Conservation (phyloP, 306 rosid species). For the Ziziphus jujuba region DNA sequence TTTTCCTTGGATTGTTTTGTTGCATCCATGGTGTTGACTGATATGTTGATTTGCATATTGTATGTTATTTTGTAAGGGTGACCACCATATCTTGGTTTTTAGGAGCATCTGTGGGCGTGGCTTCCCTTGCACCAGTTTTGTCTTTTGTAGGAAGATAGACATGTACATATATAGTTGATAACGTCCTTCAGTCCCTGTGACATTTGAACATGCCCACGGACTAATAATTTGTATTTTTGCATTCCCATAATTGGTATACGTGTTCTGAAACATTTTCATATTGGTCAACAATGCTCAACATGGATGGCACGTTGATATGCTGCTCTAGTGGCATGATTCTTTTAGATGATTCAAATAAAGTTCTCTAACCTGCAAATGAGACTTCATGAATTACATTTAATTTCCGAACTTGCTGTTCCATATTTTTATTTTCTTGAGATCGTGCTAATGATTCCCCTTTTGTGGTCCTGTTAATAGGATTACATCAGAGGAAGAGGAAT, state of each 20-base stretch:
- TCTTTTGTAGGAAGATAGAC: too few relatives aligned
- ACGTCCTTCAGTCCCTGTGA: neutral
- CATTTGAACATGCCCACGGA: neutral
- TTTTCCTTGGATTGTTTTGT: neutral
- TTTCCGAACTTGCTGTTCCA: neutral
- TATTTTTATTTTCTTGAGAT: neutral
- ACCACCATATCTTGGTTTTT: neutral
- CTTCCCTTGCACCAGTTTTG: neutral
- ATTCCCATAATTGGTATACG: neutral
- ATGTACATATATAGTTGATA: too few relatives aligned
- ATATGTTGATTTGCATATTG: neutral
- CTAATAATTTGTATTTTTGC: neutral
- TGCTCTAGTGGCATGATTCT: neutral
- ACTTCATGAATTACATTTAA: neutral
- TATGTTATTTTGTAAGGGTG: neutral
- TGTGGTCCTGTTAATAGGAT: slow-evolving; percentile 30
- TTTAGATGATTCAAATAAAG: slow-evolving; percentile 2
- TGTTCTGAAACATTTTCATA: neutral
- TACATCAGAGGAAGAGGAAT: slow-evolving; percentile 33
- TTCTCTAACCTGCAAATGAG: neutral
- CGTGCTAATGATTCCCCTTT: slow-evolving; percentile 15
- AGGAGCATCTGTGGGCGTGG: neutral
- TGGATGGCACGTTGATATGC: slow-evolving; percentile 1
- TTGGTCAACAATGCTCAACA: neutral
- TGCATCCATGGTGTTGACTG: neutral